Base-by-base conservation (phyloP, 1,139 yeast species). In the Blastobotrys indianensis region DNA sequence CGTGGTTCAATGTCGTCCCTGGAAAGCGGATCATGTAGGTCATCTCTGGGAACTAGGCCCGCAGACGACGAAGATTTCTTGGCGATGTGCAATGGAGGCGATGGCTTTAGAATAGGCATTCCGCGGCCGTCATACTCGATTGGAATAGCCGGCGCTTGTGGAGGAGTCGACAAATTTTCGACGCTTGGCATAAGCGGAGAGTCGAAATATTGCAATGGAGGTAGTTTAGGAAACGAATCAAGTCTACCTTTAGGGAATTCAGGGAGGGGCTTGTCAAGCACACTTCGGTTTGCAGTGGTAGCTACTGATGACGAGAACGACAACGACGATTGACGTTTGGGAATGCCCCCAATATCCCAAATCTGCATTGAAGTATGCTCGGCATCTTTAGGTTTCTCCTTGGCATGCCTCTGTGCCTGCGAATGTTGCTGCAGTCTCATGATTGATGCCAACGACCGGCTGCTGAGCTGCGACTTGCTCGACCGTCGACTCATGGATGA, bases 21-120 rank as follows among this genome's bases (percentile, higher is more conserved):
- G 6, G 25, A 20, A 7, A 20, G 25, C 25, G 25, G 25, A 7
- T 20, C 7, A 20, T 20, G 25, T 7, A 20, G 38, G 29, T 12
- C 32, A 23, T 25, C 16, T 12, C 11, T n/a, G n/a, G n/a, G 29
- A 17, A 6, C 13, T 7, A 6, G 44, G 44, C 4, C 34, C 6
- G 16, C 16, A 15, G 33, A 12, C 15, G 31, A 32, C 25, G 41
- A 15, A 3, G 13, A 7, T 9, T 37, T 37, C 20, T 42, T 42
- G 13, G 23, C 32, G 10, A 42, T 39, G 15, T 28, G 33, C 10
- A 43, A 36, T n/a, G 46, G 46, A 32, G 38, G 38, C 5, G 46
- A 43, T 2, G 46, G 46, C 28, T 43, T 43, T 16, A 43, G 34
- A 13, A 23, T 16, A 12, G 31, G 44, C 11, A 41, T 3, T 7